Percentiles rank a stretch among this genome's conserved stretches.
Evolutionary conservation across 2,329 filamentous ascomycete genomes (phyloP).

Genomic region (Clarireedia homoeocarpa): DNA sequence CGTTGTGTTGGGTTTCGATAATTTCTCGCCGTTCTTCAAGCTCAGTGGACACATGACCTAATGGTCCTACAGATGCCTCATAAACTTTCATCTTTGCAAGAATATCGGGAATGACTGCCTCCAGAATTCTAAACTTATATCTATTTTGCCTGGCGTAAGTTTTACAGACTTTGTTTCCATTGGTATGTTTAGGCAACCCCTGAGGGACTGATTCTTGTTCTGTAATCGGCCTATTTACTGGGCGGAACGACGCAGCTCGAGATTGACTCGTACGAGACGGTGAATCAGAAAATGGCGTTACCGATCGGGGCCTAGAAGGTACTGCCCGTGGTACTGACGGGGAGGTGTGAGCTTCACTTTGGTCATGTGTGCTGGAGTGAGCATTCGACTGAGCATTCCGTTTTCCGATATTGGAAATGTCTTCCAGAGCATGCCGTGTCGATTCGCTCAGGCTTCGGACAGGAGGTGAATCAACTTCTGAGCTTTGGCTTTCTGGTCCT

Average conservation of each 20-base stretch:
- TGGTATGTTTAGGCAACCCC: background rate
- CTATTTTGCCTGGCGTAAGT: too few species aligned
- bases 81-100: too few species aligned
- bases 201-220: background rate
- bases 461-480: too few species aligned
- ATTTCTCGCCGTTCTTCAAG: too few species aligned
- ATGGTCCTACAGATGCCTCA: too few species aligned
- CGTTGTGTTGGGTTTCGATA: slow-evolving; percentile 5
- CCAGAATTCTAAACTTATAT: background rate
- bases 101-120: too few species aligned
- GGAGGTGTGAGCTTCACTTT: background rate
- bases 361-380: too few species aligned
- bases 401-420: background rate
- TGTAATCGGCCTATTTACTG: background rate
- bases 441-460: too few species aligned
- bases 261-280: background rate
- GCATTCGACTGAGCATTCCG: background rate
- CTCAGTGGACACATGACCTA: too few species aligned
- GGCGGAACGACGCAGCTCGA: background rate
- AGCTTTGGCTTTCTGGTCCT: too few species aligned
- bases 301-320: background rate
- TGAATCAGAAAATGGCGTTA: background rate
- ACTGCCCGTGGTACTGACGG: background rate
- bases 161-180: too few species aligned
- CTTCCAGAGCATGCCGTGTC: too few species aligned